Conservation (phyloP, 495 filamentous ascomycete species). For the Aspergillus sparsus region DNA sequence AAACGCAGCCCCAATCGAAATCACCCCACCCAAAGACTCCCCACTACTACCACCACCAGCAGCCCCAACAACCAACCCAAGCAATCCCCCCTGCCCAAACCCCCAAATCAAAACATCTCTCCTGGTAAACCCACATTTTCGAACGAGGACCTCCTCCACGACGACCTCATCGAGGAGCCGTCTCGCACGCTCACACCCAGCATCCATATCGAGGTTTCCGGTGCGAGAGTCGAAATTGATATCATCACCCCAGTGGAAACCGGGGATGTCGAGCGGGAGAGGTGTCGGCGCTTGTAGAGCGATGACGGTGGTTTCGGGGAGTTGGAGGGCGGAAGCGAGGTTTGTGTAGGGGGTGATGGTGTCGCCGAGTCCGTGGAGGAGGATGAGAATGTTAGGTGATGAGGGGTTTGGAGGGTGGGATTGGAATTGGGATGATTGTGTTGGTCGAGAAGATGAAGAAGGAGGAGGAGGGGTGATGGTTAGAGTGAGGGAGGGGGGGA, state of each 20-base stretch:
- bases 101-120: slow-evolving; percentile 78
- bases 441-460: slow-evolving; percentile 35
- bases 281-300: slow-evolving; percentile 72
- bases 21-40: slow-evolving; percentile 56
- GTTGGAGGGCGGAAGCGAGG: slow-evolving; percentile 71
- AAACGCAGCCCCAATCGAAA: slow-evolving; percentile 76
- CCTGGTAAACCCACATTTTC: slow-evolving; percentile 67
- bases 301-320: slow-evolving; percentile 79
- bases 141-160: slow-evolving; percentile 59
- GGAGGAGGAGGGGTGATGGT: slow-evolving; percentile 46
- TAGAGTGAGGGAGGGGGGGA: slow-evolving; percentile 48
- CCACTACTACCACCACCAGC: slow-evolving; percentile 18
- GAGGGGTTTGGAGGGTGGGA: neutral
- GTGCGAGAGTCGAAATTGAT: slow-evolving; percentile 62
- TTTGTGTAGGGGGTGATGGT: slow-evolving; percentile 64
- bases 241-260: slow-evolving; percentile 95
- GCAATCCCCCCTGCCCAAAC: slow-evolving; percentile 85
- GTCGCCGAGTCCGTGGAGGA: slow-evolving; percentile 92
- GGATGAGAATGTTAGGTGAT: slow-evolving; percentile 71
- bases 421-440: neutral
- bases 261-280: slow-evolving; percentile 71
- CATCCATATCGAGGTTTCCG: slow-evolving; percentile 74
- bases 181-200: slow-evolving; percentile 65
- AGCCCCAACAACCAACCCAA: slow-evolving; percentile 60
- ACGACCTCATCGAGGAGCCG: slow-evolving; percentile 55